These are phyloP conservation scores for Chlorella sp. DNA, from an alignment of 139 green algal genomes.

Conservation along the genomic window DNA sequence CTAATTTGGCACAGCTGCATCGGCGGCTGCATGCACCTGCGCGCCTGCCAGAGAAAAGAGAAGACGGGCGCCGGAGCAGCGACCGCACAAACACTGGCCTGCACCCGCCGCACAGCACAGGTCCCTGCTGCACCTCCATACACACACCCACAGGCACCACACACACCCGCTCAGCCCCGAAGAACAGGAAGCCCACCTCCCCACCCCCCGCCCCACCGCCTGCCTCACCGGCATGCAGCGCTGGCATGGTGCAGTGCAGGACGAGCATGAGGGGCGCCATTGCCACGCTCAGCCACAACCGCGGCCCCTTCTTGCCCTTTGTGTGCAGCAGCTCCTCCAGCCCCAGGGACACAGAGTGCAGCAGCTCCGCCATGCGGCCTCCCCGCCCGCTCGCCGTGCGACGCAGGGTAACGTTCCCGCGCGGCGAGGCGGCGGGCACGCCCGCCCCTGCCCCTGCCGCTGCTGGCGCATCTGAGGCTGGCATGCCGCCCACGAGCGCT, in stretches of 20 bases:
- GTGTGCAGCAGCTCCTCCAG: conserved; percentile 39
- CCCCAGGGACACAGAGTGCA: background rate
- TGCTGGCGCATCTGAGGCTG: background rate
- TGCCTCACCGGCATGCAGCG: conserved; percentile 39
- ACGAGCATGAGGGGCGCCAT: conserved; percentile 42
- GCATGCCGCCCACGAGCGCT: background rate
- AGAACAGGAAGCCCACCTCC: background rate
- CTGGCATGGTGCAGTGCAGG: conserved; percentile 58
- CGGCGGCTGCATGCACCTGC: no score
- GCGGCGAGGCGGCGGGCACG: background rate
- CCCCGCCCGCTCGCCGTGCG: background rate
- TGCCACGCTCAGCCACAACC: conserved; percentile 2
- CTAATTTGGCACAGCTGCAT: no score
- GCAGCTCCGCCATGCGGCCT: background rate
- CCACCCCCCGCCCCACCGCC: background rate
- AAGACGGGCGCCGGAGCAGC: no score
- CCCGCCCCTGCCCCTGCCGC: background rate
- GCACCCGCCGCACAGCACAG: background rate
- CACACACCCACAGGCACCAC: background rate
- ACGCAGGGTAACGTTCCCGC: background rate
- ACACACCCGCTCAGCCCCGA: background rate
- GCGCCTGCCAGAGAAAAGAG: no score
- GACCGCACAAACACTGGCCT: no score
- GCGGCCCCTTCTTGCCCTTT: conserved; percentile 15
- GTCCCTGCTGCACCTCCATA: no score